Base-by-base conservation (phyloP, 495 filamentous ascomycete species). In the Amphirosellinia nigrospora region DNA sequence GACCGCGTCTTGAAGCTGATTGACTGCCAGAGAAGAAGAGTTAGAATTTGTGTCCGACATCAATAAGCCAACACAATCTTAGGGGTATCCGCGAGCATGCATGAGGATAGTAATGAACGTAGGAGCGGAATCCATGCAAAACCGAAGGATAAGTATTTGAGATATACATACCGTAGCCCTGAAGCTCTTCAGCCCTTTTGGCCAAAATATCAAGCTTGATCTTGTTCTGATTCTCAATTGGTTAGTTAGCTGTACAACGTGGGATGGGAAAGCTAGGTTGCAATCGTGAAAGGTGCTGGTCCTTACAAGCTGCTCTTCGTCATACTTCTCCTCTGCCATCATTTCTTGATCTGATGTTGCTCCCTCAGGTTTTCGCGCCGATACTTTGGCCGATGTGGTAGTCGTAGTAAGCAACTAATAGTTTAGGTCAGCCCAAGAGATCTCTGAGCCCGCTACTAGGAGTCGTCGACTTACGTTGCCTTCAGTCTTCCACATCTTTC, bases 1-100 rank as follows among this genome's bases (percentile, higher is more conserved):
- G 13, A 68, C 53, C 0, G 53, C 65, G n/a, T 68, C 65, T 26
- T 68, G 65, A n/a, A 68, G n/a, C 38, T 59, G 53, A 34, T 68
- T 68, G 28, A 59, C 52, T 63, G 26, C 26, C 30, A 10, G 23
- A 30, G 4, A 26, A 7, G 5, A 3, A 45, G 38, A 5, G 39
- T 62, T 60, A 60, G n/a, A 30, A 30, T 28, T 5, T 0, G 13
- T 4, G 3, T 36, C n/a, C n/a, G n/a, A n/a, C n/a, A n/a, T n/a
- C n/a, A n/a, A n/a, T n/a, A n/a, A n/a, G n/a, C n/a, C n/a, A n/a
- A n/a, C n/a, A n/a, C n/a, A n/a, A n/a, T n/a, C n/a, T n/a, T n/a
- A n/a, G n/a, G n/a, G n/a, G n/a, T n/a, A n/a, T n/a, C n/a, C n/a
- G n/a, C n/a, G n/a, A n/a, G n/a, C n/a, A n/a, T n/a, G 34, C 34